Evolutionary conservation across 371 early-diverging fungal genomes (phyloP).

Genomic region (Actinomucor elegans): DNA sequence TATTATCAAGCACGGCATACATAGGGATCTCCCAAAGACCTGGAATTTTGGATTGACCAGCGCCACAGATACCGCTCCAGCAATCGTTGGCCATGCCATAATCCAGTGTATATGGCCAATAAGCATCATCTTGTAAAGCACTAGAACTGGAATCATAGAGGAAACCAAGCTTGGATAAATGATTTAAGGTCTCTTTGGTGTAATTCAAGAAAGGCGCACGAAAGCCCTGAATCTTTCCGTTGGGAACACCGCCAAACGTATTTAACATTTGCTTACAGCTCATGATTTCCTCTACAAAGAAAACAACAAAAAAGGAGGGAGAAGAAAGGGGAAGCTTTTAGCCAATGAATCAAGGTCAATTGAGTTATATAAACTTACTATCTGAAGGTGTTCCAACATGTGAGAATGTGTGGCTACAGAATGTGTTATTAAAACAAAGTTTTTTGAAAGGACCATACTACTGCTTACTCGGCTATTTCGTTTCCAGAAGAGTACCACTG

Average conservation of each 20-base stretch:
- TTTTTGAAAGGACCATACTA: not conserved
- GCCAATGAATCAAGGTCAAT: not conserved
- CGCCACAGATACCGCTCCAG: conserved; percentile 53
- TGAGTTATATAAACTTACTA: conserved; percentile 21
- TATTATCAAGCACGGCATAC: conserved; percentile 45
- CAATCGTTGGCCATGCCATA: conserved; percentile 71
- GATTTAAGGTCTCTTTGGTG: conserved; percentile 46
- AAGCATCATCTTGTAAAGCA: conserved; percentile 46
- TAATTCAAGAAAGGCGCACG: conserved; percentile 73
- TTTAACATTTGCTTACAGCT: conserved; percentile 59
- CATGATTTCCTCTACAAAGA: conserved; percentile 49
- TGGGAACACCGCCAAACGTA: conserved; percentile 64
- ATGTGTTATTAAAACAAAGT: not conserved
- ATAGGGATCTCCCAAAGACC: conserved; percentile 78
- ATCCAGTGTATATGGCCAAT: conserved; percentile 78
- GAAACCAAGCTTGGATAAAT: conserved; percentile 55
- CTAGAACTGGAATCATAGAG: conserved; percentile 64
- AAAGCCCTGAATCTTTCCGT: conserved; percentile 65
- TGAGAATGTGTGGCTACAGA: conserved; percentile 56
- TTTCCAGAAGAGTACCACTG: conserved; percentile 72
- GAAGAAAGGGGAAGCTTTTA: not conserved
- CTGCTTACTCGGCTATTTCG: conserved; percentile 60
- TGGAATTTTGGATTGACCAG: conserved; percentile 39
- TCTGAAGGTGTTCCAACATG: conserved; percentile 51
- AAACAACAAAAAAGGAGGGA: too few species aligned